phyloP scores from a whole-genome alignment of 1,284 basidiomycete species.

The Ceratobasidium sp. region DNA sequence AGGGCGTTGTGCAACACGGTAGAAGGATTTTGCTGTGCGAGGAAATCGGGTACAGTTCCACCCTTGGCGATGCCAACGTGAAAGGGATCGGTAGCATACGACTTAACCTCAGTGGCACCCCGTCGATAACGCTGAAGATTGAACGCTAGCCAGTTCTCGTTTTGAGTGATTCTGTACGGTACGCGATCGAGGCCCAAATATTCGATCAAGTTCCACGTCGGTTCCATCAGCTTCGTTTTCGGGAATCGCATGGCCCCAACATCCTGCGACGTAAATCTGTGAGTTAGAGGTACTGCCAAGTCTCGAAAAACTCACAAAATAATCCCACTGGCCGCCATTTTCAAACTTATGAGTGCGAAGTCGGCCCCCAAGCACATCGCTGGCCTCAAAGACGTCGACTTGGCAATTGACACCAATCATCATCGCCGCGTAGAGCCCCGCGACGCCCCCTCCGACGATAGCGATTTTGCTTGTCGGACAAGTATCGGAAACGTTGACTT shows the following conservation, averaged over 20 bases:
- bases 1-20: neutral
- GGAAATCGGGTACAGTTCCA: neutral
- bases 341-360: slow-evolving; percentile 3
- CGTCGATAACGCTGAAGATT: neutral
- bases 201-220: slow-evolving; percentile 45
- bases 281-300: neutral
- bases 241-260: slow-evolving; percentile 51
- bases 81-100: neutral
- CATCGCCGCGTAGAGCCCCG: slow-evolving; percentile 3
- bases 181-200: neutral
- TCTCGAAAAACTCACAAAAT: neutral
- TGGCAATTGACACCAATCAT: neutral
- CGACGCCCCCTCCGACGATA: neutral
- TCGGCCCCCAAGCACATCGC: neutral
- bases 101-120: neutral
- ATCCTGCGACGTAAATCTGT: slow-evolving; percentile 41
- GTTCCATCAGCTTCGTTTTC: slow-evolving; percentile 46
- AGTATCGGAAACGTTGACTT: too few relatives aligned
- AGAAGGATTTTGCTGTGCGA: neutral
- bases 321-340: slow-evolving; percentile 1
- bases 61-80: neutral
- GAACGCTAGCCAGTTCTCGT: neutral
- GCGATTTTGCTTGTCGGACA: neutral
- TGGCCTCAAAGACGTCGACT: slow-evolving; percentile 8
- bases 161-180: neutral